Base-by-base conservation (phyloP, 805 yeast species). In the Kluyveromyces aestuarii region DNA sequence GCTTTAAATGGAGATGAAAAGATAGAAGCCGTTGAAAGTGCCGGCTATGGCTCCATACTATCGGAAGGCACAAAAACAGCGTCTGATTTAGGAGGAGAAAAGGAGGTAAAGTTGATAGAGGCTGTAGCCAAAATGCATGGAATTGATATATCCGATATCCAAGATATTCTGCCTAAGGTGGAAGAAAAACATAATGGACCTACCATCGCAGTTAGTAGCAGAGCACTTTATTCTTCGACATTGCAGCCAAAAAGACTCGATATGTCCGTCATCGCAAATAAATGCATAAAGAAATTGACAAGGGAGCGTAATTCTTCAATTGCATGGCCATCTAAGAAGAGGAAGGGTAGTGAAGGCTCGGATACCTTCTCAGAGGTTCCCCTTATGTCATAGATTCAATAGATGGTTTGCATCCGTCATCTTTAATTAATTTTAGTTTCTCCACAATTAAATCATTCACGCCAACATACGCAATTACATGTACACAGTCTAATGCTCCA, bases 281-380 rank as follows among this genome's bases (percentile, higher is more conserved):
- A 46, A 41, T 40, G 63, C 18, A 63, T 57, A 44, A 57, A 52
- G 41, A 54, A 55, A 11, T 47, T 61, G 25, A 25, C 52, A 14
- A 55, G 48, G 25, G 60, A 55, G 43, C 50, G 53, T 21, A 54
- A 60, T 40, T 50, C 47, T 21, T 40, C 56, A 13, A 30, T 60
- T 25, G 44, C 44, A n/a, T 60, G 67, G 65, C 65, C 64, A 46
- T 49, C 52, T 45, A 47, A 47, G 40, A 44, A 40, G 37, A 42
- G 21, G 37, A 48, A 35, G 35, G 30, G 30, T 17, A 27, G 18
- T 8, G 36, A 14, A 35, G 39, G 33, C 14, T 8, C 38, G 13
- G 40, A 39, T 41, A 38, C 46, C 40, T 43, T 43, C 38, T 47
- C 46, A 17, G 49, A 55, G 40, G 54, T 62, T 19, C 55, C 64